These are phyloP conservation scores for Hypoxylon crocopeplum DNA, from an alignment of 495 filamentous ascomycete genomes.

Conservation along the genomic window DNA sequence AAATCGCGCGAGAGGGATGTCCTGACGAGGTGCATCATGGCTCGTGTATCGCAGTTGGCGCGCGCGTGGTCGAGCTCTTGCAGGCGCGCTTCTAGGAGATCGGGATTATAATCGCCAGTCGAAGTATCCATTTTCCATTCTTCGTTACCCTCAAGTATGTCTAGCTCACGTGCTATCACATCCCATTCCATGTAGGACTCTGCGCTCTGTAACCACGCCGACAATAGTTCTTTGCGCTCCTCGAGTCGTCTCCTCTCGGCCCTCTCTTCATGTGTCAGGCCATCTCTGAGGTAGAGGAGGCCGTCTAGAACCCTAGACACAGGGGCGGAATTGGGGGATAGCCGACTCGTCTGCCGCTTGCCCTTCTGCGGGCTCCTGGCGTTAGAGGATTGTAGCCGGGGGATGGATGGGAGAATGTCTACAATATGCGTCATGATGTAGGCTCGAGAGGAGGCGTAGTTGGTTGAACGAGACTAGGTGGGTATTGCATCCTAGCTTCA, in stretches of 20 bases:
- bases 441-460: not conserved
- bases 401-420: constrained; percentile 21
- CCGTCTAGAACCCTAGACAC: constrained; percentile 29
- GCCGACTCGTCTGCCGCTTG: not conserved
- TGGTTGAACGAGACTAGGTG: constrained; percentile 1
- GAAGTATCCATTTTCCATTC: constrained; percentile 71
- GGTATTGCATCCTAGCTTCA: constrained; percentile 14
- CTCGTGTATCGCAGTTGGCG: constrained; percentile 69
- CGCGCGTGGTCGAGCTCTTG: constrained; percentile 78
- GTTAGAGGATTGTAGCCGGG: constrained; percentile 14
- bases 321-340: not conserved
- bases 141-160: constrained; percentile 80
- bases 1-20: constrained; percentile 81
- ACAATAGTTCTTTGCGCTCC: constrained; percentile 68
- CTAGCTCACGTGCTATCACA: constrained; percentile 75
- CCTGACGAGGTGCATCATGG: constrained; percentile 81
- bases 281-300: constrained; percentile 52
- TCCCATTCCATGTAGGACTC: constrained; percentile 70
- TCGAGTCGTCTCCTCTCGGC: constrained; percentile 56
- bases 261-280: constrained; percentile 61
- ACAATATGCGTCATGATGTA: constrained; percentile 38
- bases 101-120: constrained; percentile 70
- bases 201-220: constrained; percentile 67
- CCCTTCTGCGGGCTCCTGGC: constrained; percentile 2
- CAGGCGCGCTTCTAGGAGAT: constrained; percentile 71